Conservation (phyloP, 148 eudicot genomes). For the Fallopia convolvulus region DNA sequence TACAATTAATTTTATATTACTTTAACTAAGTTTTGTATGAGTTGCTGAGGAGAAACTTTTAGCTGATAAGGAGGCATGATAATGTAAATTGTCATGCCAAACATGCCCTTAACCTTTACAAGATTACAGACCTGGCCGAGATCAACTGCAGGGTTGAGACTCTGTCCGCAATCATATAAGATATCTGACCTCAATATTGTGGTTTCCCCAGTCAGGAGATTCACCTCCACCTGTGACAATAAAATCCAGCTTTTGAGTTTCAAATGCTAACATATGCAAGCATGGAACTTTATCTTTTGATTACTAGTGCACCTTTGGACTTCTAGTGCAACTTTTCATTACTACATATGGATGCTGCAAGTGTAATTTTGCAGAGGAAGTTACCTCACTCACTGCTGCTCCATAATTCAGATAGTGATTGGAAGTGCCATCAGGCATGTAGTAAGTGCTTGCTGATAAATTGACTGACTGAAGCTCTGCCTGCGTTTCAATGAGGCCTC, state of each 20-base stretch:
- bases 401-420: slow-evolving; percentile 68
- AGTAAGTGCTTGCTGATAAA: slow-evolving; percentile 57
- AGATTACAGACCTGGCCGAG: slow-evolving; percentile 67
- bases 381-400: slow-evolving; percentile 92
- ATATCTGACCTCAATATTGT: slow-evolving; percentile 63
- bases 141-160: slow-evolving; percentile 95
- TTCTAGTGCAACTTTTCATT: background rate
- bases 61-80: background rate
- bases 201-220: slow-evolving; percentile 85
- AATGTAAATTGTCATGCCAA: too few relatives aligned
- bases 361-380: background rate
- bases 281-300: background rate
- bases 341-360: too few relatives aligned
- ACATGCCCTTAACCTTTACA: background rate
- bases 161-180: slow-evolving; percentile 89
- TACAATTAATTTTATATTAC: background rate
- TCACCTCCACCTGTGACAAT: slow-evolving; percentile 60
- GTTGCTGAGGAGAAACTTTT: too few relatives aligned
- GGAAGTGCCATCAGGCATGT: slow-evolving; percentile 46
- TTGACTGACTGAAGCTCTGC: slow-evolving; percentile 48
- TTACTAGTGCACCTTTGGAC: background rate
- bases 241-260: too few relatives aligned
- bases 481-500: slow-evolving; percentile 26
- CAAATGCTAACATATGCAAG: too few relatives aligned
- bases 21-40: too few relatives aligned